These are phyloP conservation scores for Urtica urens DNA, from an alignment of 306 rosid genomes.

Conservation along the genomic window DNA sequence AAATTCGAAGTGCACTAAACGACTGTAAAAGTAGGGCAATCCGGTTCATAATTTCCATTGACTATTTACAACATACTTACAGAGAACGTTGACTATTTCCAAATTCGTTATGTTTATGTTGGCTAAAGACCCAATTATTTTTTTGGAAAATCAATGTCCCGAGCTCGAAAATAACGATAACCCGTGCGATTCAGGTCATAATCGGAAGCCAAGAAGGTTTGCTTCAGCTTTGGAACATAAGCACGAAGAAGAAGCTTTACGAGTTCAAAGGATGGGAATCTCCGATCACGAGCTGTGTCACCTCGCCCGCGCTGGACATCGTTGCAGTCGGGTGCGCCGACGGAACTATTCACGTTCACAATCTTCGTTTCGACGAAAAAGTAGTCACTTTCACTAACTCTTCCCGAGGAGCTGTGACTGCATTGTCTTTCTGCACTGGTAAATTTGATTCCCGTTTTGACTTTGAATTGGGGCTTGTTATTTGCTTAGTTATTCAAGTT, in stretches of 20 bases:
- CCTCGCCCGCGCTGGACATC: slow-evolving; percentile 88
- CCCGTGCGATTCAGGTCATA: slow-evolving; percentile 51
- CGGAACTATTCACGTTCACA: slow-evolving; percentile 72
- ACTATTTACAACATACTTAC: too few species aligned
- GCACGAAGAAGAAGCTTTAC: slow-evolving; percentile 60
- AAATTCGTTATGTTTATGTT: too few species aligned
- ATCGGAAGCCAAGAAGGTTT: slow-evolving; percentile 82
- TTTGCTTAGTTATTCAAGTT: too few species aligned
- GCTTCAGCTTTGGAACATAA: slow-evolving; percentile 90
- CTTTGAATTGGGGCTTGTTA: background rate
- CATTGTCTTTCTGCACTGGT: slow-evolving; percentile 89
- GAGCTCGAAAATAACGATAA: too few species aligned
- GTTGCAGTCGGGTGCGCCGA: slow-evolving; percentile 90
- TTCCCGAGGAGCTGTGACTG: slow-evolving; percentile 80
- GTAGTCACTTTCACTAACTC: slow-evolving; percentile 74
- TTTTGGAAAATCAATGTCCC: too few species aligned
- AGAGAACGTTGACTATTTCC: too few species aligned
- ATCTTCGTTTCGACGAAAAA: slow-evolving; percentile 70
- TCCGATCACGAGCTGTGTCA: slow-evolving; percentile 54
- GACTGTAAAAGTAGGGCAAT: too few species aligned
- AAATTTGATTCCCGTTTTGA: background rate
- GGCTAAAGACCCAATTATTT: too few species aligned
- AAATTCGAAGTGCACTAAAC: too few species aligned
- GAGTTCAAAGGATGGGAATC: slow-evolving; percentile 95
- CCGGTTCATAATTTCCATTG: too few species aligned